Evolutionary conservation across 768 basidiomycete species (phyloP).

Genomic region (Russula sp.): DNA sequence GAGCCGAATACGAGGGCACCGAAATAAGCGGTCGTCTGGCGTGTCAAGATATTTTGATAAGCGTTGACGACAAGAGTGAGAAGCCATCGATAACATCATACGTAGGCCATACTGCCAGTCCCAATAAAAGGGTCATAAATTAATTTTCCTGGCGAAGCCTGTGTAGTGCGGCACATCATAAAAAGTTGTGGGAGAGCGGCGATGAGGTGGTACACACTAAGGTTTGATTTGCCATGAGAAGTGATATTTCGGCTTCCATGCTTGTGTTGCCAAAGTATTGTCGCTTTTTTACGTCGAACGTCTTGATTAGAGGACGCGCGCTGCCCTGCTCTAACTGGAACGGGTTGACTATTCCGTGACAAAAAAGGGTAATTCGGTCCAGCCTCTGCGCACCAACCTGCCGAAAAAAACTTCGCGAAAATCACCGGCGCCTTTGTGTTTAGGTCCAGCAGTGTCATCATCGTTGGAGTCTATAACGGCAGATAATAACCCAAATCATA

Average conservation of each 20-base stretch:
- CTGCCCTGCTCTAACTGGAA: constrained; percentile 57
- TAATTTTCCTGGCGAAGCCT: constrained; percentile 87
- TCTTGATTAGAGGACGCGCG: constrained; percentile 63
- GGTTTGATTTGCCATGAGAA: constrained; percentile 96
- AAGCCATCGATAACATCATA: constrained; percentile 40
- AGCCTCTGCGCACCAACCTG: constrained; percentile 66
- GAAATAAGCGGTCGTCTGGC: constrained; percentile 80
- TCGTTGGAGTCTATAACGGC: constrained; percentile 48
- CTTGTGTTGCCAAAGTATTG: constrained; percentile 92
- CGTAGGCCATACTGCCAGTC: constrained; percentile 89
- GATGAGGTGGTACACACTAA: constrained; percentile 48
- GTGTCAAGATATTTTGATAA: background rate
- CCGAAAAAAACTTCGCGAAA: constrained; percentile 78
- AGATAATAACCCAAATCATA: background rate
- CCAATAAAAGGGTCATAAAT: constrained; percentile 96
- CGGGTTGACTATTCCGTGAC: background rate
- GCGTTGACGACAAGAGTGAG: background rate
- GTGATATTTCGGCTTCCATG: constrained; percentile 95
- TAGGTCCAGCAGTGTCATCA: constrained; percentile 45
- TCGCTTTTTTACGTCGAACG: constrained; percentile 87
- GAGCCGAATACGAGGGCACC: constrained; percentile 87
- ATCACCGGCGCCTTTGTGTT: constrained; percentile 60
- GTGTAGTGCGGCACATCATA: constrained; percentile 1
- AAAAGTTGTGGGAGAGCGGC: background rate
- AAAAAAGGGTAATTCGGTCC: background rate